Base-by-base conservation (phyloP, 768 basidiomycete genomes). In the Termitomyces sp. region DNA sequence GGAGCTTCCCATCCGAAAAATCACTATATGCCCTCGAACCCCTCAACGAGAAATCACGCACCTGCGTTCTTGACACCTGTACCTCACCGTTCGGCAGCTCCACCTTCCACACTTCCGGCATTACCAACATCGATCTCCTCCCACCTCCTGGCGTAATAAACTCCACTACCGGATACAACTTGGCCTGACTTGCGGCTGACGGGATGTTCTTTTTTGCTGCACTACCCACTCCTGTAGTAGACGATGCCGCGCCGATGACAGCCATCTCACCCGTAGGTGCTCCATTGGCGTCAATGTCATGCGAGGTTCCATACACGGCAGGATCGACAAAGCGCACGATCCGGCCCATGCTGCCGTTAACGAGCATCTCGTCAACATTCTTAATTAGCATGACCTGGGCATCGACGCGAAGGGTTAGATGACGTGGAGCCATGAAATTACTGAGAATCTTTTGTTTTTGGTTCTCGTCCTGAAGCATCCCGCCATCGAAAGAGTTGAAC, bases 331-430 rank as follows among this genome's bases (percentile, higher is more conserved):
- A 99, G 3, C 82, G 79, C 30, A 88, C 63, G 19, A 99, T 81
- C 42, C 82, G 85, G 9, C 97, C 97, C 79, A 97, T 89, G 55
- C 86, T 92, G 1, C 97, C 97, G 65, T 99, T 99, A 45, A 98
- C 97, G 8, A 98, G 81, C 3, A 77, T 81, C 5, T 94, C 93
- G 63, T 95, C 91, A 52, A 88, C 73, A 66, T 98, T 98, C 76
- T 98, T 98, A 71, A 94, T 91, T 33, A 97, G 78, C 94, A 97
- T 98, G 41, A 92, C 90, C 70, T 98, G 96, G 7, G 91, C 87
- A 55, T 87, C 86, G 28, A 86, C 65, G 47, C 91, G 89, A 31
- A 99, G 78, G 0, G 67, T 64, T n/a, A 99, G 79, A 6, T 56
- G 63, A 54, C 76, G 70, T 1, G 91, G 87, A 0, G 94, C 94